Base-by-base conservation (phyloP, 176 grass and related monocot genomes). In the Rhipidocladum racemiflorum region DNA sequence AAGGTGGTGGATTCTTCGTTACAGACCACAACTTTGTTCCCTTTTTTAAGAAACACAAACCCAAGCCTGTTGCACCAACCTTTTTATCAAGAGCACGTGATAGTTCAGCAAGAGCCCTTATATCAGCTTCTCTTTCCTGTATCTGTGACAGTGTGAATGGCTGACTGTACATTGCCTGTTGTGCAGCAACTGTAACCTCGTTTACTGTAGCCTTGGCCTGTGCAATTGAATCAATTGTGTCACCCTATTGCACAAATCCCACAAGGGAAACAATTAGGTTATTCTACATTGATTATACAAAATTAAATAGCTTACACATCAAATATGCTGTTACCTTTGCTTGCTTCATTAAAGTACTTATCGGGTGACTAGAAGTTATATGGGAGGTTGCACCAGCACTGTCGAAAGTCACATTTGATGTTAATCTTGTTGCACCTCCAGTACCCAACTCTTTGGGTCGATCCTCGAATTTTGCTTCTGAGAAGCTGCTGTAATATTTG, bases 121-220 rank as follows among this genome's bases (percentile, higher is more conserved):
- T 91, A 84, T 99, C 96, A 78, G 96, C 96, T 81, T 99, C 96
- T 81, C 93, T 93, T 91, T 99, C 96, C 79, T 99, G 96, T 88
- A 99, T 90, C 89, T 99, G 92, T 79, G 91, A 91, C 18, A 95
- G 76, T 23, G 87, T 91, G 70, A 75, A 99, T 76, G 96, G 92
- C 69, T 99, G 96, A 84, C 78, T 90, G 83, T 93, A 93, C 51
- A 99, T 93, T 40, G 87, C 89, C 80, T 95, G 92, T 23, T 92
- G 88, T 35, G 93, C 89, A 74, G 88, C 87, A 78, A 81, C 85
- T 24, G 92, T 23, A 83, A 89, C 91, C 85, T 95, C 89, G 72
- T 91, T 91, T 66, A 88, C 87, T 73, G 90, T 87, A 79, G 87
- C 87, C 84, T 95, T 95, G 65, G 96, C 89, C 83, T 95, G 91